phyloP scores from a whole-genome alignment of 805 yeast genomes.

The Candida verbasci region DNA sequence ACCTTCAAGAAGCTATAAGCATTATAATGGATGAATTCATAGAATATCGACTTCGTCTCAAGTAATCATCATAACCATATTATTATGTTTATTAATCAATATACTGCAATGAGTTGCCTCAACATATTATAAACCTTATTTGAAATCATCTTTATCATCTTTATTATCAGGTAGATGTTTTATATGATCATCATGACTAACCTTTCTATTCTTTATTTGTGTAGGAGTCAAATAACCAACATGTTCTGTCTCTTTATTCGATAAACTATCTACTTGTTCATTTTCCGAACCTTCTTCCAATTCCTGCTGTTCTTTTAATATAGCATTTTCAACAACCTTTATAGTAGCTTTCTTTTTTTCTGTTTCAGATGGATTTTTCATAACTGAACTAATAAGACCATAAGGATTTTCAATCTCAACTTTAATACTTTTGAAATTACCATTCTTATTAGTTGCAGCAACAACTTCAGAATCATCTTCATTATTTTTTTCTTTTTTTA shows the following conservation, averaged over 20 bases:
- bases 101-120: too few species aligned
- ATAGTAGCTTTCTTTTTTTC: slow-evolving; percentile 3
- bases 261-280: neutral
- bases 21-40: too few species aligned
- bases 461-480: neutral
- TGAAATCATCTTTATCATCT: too few species aligned
- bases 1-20: too few species aligned
- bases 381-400: slow-evolving; percentile 6
- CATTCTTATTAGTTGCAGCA: neutral
- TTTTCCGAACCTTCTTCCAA: neutral
- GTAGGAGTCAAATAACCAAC: slow-evolving; percentile 9
- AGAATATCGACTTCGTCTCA: too few species aligned
- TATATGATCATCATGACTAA: neutral
- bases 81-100: too few species aligned
- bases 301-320: neutral
- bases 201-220: slow-evolving; percentile 7
- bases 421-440: neutral
- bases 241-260: slow-evolving; percentile 1
- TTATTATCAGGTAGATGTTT: neutral
- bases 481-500: neutral
- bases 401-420: slow-evolving; percentile 4
- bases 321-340: neutral
- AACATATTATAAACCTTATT: too few species aligned
- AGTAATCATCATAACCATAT: too few species aligned
- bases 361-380: slow-evolving; percentile 5